Conservation (phyloP, 331 rosid species). For the Malus hybrid region DNA sequence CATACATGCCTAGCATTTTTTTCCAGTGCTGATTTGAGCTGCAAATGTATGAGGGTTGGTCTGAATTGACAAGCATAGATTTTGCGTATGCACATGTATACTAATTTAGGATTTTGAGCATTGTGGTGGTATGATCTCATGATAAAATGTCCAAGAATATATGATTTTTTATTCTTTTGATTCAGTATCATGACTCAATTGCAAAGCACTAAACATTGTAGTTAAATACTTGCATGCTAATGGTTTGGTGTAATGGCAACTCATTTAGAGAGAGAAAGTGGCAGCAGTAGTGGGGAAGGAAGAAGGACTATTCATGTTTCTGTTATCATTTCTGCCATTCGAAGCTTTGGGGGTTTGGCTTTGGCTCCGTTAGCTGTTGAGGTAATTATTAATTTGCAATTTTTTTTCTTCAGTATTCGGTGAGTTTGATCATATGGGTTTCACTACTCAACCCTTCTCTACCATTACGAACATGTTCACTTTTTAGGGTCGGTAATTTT, state of each 20-base stretch:
- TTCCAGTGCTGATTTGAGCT: background rate
- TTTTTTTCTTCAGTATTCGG: no score
- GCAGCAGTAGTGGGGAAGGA: no score
- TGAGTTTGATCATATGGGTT: no score
- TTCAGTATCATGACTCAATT: background rate
- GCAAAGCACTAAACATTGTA: background rate
- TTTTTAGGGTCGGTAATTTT: no score
- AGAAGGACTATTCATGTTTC: no score
- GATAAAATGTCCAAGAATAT: background rate
- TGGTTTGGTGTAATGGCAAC: background rate
- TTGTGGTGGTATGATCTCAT: background rate
- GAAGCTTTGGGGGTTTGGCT: no score
- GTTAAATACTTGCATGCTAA: background rate
- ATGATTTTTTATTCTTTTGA: background rate
- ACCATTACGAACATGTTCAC: no score
- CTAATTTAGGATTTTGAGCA: background rate
- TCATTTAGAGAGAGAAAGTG: background rate
- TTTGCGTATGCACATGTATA: background rate
- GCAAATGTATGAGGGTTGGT: background rate
- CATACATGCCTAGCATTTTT: background rate
- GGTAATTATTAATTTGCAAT: no score
- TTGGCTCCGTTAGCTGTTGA: no score
- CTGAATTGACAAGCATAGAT: background rate
- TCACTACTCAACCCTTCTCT: no score
- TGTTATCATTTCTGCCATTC: no score